Base-by-base conservation (phyloP, 2,329 filamentous ascomycete species). In the Botrytis pseudocinerea region DNA sequence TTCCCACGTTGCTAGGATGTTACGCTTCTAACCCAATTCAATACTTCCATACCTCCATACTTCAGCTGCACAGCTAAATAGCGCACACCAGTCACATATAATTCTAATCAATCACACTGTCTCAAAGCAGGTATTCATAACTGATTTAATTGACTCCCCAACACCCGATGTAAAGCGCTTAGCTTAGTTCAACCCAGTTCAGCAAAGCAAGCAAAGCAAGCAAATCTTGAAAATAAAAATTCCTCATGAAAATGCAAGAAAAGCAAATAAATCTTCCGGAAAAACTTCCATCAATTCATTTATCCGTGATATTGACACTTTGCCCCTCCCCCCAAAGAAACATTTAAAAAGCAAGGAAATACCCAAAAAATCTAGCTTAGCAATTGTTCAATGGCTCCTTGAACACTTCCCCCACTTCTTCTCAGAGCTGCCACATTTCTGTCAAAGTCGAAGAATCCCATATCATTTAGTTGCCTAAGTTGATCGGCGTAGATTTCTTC, bases 371-470 rank as follows among this genome's bases (percentile, higher is more conserved):
- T 51, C 74, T 71, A 78, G 59, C 76, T 76, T 61, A 93, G 82
- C 72, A 97, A 83, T 79, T 93, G 90, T 83, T 96, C 93, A 70
- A 97, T 89, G 8, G 93, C 96, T 18, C 95, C 96, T 82, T 98
- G 94, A 59, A 98, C 96, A 81, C 93, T 98, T 18, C 96, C 96
- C 14, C 96, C 96, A 74, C 93, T 93, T 79, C 95, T 89, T 82
- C 95, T 88, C 79, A 99, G 84, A 8, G 96, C 96, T 72, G 92
- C 90, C 46, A 99, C 90, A 78, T 99, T 99, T 78, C 93, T 86
- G 70, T 99, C 95, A 80, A 98, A 99, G 80, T 99, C 95, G 81
- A 90, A 97, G 84, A 99, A 99, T 4, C 96, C 96, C 96, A 99
- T 99, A 77, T 98, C 96, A 82, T 99, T 99, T 75, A 99, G 85